phyloP scores from a whole-genome alignment of 371 early-diverging fungal genomes.

The Umbelopsis sp. region DNA sequence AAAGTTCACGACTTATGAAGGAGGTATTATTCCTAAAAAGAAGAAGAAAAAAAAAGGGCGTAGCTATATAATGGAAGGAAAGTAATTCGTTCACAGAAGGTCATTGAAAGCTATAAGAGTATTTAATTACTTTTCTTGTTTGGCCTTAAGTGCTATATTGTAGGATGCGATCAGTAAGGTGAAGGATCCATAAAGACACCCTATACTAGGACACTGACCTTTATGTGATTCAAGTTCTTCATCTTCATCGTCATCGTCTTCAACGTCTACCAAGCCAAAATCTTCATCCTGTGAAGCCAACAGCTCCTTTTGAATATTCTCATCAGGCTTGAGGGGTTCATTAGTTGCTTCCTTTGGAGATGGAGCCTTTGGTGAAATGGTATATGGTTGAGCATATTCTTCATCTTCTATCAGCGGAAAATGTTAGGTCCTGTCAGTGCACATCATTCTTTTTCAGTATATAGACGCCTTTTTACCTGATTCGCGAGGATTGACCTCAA shows the following conservation, averaged over 20 bases:
- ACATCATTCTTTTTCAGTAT: too few species aligned
- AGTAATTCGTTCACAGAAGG: too few species aligned
- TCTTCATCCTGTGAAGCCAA: conserved; percentile 12
- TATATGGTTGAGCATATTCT: neutral
- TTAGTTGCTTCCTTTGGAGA: neutral
- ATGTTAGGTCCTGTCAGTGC: neutral
- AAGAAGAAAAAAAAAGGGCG: too few species aligned
- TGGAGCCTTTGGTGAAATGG: conserved; percentile 2
- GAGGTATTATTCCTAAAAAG: too few species aligned
- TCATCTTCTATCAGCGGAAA: neutral
- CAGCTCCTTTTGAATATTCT: neutral
- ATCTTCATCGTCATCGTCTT: conserved; percentile 19
- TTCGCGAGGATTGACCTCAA: conserved; percentile 2
- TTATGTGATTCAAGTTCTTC: neutral
- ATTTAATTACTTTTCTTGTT: too few species aligned
- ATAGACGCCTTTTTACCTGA: too few species aligned
- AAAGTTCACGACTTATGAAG: too few species aligned
- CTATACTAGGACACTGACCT: neutral
- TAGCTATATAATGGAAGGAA: too few species aligned
- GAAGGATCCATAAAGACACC: too few species aligned
- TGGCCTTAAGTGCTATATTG: too few species aligned
- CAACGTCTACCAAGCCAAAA: conserved; percentile 11
- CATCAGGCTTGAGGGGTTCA: neutral
- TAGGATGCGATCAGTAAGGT: too few species aligned
- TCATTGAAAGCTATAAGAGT: too few species aligned